Evolutionary conservation across 805 yeast genomes (phyloP).

Genomic region (Teunomyces stri): DNA sequence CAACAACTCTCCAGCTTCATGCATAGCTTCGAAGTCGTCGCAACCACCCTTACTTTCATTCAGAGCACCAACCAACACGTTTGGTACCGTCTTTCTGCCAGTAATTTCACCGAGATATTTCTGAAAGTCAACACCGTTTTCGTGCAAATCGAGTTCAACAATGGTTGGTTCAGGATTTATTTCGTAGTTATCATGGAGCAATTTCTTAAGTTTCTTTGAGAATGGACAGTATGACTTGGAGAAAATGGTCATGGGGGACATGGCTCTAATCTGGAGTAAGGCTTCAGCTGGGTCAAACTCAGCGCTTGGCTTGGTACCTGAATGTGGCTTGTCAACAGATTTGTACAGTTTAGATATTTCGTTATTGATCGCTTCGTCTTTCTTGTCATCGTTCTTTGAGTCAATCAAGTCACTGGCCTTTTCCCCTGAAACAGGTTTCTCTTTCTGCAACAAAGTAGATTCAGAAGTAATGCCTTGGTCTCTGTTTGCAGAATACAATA

Average conservation of each 20-base stretch:
- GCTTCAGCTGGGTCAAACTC: constrained; percentile 36
- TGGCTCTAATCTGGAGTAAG: constrained; percentile 52
- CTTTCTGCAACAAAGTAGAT: neutral
- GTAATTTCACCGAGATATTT: constrained; percentile 62
- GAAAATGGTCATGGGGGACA: constrained; percentile 66
- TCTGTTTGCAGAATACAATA: constrained; percentile 5
- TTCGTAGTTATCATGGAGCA: constrained; percentile 60
- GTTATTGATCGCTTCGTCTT: constrained; percentile 40
- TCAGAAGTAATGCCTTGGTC: neutral
- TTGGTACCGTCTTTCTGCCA: constrained; percentile 89
- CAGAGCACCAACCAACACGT: constrained; percentile 68
- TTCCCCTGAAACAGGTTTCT: neutral
- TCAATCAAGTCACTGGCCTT: constrained; percentile 26
- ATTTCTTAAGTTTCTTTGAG: constrained; percentile 65
- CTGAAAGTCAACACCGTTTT: constrained; percentile 74
- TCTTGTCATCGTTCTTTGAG: constrained; percentile 31
- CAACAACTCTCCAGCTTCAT: constrained; percentile 53
- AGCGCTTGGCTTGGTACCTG: constrained; percentile 1
- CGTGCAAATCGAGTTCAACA: constrained; percentile 81
- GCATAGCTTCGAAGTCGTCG: constrained; percentile 71
- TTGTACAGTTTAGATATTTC: constrained; percentile 26
- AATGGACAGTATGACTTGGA: constrained; percentile 67
- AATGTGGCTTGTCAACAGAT: neutral
- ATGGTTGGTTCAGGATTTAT: constrained; percentile 70
- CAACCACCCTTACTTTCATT: constrained; percentile 75